Conservation (phyloP, 2,329 filamentous ascomycete species). For the Penicillium sp. region DNA sequence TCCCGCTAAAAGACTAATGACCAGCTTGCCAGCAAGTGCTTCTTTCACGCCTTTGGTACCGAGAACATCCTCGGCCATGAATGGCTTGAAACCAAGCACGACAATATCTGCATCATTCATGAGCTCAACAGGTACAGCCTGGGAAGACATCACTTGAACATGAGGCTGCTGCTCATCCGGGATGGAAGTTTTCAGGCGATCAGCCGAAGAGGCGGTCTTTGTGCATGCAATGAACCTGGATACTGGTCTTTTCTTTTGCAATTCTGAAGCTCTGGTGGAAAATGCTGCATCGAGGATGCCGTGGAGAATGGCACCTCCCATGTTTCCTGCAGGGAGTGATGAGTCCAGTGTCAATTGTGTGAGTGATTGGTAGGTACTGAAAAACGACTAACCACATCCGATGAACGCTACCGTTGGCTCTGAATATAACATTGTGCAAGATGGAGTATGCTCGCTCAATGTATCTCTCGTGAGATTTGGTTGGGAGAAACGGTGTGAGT, state of each 20-base stretch:
- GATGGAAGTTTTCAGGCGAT: conserved; percentile 33
- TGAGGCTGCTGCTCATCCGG: conserved; percentile 37
- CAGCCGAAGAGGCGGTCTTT: conserved; percentile 41
- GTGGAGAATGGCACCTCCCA: conserved; percentile 42
- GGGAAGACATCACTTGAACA: conserved; percentile 40
- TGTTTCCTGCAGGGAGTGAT: conserved; percentile 34
- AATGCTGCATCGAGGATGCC: conserved; percentile 36
- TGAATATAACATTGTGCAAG: conserved; percentile 15
- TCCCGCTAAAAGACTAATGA: conserved; percentile 56
- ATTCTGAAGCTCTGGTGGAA: conserved; percentile 1
- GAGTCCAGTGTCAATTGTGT: conserved; percentile 6
- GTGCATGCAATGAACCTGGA: conserved; percentile 48
- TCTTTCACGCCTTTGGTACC: conserved; percentile 40
- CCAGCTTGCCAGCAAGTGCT: conserved; percentile 49
- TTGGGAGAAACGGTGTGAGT: not conserved
- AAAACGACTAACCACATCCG: conserved; percentile 23
- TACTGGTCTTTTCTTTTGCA: conserved; percentile 12
- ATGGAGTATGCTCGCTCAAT: not conserved
- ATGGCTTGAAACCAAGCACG: conserved; percentile 53
- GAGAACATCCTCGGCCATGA: conserved; percentile 47
- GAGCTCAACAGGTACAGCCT: conserved; percentile 37
- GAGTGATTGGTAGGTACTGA: not conserved
- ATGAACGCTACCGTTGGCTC: conserved; percentile 25
- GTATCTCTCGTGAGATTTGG: not conserved
- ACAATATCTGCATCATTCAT: conserved; percentile 45